These are phyloP conservation scores for Dictyostelium citrinum DNA, from an alignment of 78 protist genomes.

Conservation along the genomic window DNA sequence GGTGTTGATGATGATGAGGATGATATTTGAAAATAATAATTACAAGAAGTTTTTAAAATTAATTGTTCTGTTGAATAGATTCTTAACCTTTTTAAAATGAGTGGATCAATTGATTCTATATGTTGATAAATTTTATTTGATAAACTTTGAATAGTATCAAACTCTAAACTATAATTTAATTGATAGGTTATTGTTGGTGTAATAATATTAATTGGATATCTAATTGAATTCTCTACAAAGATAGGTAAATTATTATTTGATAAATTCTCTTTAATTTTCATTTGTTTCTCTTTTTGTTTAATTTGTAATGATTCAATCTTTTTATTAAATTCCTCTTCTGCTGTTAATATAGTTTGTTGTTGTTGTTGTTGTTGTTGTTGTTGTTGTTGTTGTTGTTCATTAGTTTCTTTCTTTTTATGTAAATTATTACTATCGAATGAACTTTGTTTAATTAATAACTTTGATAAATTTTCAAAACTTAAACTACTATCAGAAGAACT, in stretches of 20 bases:
- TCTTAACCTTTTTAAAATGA: not conserved
- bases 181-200: not conserved
- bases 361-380: not conserved
- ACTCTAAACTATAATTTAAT: conserved; percentile 18
- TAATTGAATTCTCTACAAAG: not conserved
- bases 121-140: not conserved
- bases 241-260: not conserved
- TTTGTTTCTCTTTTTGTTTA: not conserved
- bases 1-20: too few relatives aligned
- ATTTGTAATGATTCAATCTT: not conserved
- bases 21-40: not conserved
- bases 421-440: conserved; percentile 8
- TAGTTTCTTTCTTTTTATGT: not conserved
- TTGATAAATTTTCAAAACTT: not conserved
- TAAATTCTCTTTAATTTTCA: not conserved
- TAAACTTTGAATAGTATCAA: conserved; percentile 5
- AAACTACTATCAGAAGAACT: not conserved
- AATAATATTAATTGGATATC: not conserved
- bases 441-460: not conserved
- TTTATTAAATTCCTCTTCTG: not conserved
- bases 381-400: not conserved
- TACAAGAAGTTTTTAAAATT: conserved; percentile 16
- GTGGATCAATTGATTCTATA: not conserved
- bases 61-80: not conserved
- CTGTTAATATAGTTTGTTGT: not conserved